Percentiles rank a stretch among this genome's conserved stretches.
phyloP scores from a whole-genome alignment of 805 yeast species.

The Nematodospora valgi region DNA sequence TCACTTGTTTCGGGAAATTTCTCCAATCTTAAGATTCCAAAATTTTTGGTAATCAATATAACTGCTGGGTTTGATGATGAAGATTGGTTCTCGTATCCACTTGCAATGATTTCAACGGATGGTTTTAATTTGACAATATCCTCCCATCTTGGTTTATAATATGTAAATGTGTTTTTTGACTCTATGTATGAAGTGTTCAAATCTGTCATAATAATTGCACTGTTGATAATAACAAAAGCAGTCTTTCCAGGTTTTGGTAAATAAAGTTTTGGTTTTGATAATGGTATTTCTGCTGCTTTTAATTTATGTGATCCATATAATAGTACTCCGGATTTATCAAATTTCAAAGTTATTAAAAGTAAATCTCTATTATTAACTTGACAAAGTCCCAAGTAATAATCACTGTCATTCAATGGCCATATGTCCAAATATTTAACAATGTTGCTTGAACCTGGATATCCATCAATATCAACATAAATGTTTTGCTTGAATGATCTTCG shows the following conservation, averaged over 20 bases:
- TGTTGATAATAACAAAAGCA: slow-evolving; percentile 57
- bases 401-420: slow-evolving; percentile 38
- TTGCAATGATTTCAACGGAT: slow-evolving; percentile 53
- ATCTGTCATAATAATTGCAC: slow-evolving; percentile 66
- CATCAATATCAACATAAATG: slow-evolving; percentile 33
- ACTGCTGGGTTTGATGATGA: slow-evolving; percentile 42
- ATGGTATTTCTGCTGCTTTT: slow-evolving; percentile 22
- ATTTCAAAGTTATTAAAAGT: slow-evolving; percentile 52
- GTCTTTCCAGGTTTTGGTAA: slow-evolving; percentile 59
- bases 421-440: slow-evolving; percentile 61
- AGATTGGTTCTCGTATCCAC: slow-evolving; percentile 47
- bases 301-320: slow-evolving; percentile 65
- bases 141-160: slow-evolving; percentile 66
- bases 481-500: slow-evolving; percentile 28
- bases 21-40: slow-evolving; percentile 64
- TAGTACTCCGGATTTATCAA: slow-evolving; percentile 48
- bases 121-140: slow-evolving; percentile 63
- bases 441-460: slow-evolving; percentile 46
- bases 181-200: slow-evolving; percentile 36
- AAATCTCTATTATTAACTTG: slow-evolving; percentile 22
- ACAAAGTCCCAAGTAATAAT: slow-evolving; percentile 39
- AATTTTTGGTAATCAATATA: slow-evolving; percentile 44
- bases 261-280: slow-evolving; percentile 43
- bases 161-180: slow-evolving; percentile 15
- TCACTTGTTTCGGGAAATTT: slow-evolving; percentile 26